A percentile compares a stretch with the other conserved stretches of the same genome.
Evolutionary conservation across 768 basidiomycete species (phyloP).

Genomic region (Trametes punicea): DNA sequence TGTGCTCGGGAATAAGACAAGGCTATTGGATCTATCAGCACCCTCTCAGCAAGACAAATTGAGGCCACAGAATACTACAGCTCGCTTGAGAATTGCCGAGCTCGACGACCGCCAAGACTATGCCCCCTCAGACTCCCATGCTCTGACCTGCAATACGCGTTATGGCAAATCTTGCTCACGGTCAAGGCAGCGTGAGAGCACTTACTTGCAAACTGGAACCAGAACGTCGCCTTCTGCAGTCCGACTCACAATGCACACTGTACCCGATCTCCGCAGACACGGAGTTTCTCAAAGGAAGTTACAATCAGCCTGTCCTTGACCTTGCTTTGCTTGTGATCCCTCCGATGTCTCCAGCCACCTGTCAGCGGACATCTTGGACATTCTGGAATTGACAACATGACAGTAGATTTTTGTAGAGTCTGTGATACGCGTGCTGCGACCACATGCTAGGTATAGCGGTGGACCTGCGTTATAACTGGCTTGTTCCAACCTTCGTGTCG

Average conservation of each 20-base stretch:
- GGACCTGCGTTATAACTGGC: too few relatives aligned
- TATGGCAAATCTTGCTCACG: constrained; percentile 8
- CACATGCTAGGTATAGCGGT: too few relatives aligned
- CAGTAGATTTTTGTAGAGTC: too few relatives aligned
- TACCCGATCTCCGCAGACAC: neutral
- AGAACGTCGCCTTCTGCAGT: neutral
- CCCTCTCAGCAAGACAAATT: too few relatives aligned
- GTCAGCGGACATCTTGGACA: neutral
- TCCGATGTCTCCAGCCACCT: neutral
- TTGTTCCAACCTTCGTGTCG: too few relatives aligned
- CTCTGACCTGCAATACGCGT: neutral
- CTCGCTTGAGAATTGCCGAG: too few relatives aligned
- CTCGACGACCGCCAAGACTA: neutral
- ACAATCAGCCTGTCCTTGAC: too few relatives aligned
- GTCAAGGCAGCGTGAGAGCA: constrained; percentile 6
- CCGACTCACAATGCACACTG: constrained; percentile 6
- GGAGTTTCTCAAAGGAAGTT: too few relatives aligned
- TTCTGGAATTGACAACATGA: neutral
- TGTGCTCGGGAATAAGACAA: too few relatives aligned
- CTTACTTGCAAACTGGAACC: neutral
- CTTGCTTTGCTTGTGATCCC: neutral
- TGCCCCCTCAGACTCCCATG: neutral
- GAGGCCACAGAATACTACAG: too few relatives aligned
- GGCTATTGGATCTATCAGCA: too few relatives aligned
- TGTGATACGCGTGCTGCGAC: too few relatives aligned